Base-by-base conservation (phyloP, 352 stramenopile genomes). In the Phytopythium aichiense region DNA sequence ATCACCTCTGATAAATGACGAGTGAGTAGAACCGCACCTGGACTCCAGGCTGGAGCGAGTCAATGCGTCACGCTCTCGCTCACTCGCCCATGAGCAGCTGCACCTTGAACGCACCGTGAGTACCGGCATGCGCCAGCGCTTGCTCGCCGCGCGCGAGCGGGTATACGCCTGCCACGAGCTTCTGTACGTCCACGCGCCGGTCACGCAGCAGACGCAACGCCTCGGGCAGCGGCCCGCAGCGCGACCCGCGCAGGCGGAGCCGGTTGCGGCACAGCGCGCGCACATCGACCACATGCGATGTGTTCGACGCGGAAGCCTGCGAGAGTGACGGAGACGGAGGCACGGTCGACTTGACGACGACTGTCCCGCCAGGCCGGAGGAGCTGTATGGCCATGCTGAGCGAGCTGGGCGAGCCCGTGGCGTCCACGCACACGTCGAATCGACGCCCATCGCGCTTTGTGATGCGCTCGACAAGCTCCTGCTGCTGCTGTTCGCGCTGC, bases 391-490 rank as follows among this genome's bases (percentile, higher is more conserved):
- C 83, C 51, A 72, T 65, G 20, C 61, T 51, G 50, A 86, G 64
- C 28, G 77, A 81, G 12, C 55, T 60, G 22, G 79, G 63, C 31
- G 69, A 84, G 58, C 78, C 80, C 40, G 83, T 89, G 64, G 73
- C 79, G 68, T 92, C 83, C 58, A 91, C 68, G 48, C 76, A 84
- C 46, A 92, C 73, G 49, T 92, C 81, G 49, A 88, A 91, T 0
- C 58, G 60, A 58, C 56, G 37, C 9, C 49, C 25, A 42, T 63
- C 35, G 68, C 68, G 54, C 20, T 50, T 65, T 2, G 33, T 30
- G 15, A 79, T 59, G 7, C 58, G 66, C 37, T 73, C 61, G 12
- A 62, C 65, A 18, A 79, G 51, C 23, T 43, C 54, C 6, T 60
- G 54, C 7, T 53, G 51, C 15, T 72, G 57, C 11, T 72, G 57